Conservation (phyloP, 495 filamentous ascomycete genomes). For the Penicillium chermesinum region DNA sequence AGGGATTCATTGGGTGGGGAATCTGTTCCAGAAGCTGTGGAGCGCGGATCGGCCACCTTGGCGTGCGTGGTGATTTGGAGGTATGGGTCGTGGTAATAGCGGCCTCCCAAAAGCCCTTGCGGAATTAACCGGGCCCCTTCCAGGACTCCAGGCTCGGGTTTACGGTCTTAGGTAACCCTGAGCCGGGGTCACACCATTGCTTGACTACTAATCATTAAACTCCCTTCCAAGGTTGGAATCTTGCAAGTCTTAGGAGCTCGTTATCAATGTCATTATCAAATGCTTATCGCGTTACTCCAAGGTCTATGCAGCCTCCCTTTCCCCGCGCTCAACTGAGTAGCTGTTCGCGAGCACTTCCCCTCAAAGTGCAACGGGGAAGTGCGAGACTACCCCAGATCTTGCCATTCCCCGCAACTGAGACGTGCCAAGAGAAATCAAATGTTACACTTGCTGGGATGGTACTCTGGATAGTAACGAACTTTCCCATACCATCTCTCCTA, state of each 20-base stretch:
- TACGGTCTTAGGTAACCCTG: constrained; percentile 4
- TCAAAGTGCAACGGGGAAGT: too few species aligned
- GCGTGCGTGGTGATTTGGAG: constrained; percentile 22
- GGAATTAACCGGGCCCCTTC: too few species aligned
- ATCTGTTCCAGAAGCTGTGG: constrained; percentile 42
- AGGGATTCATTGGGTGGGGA: constrained; percentile 18
- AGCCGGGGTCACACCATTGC: too few species aligned
- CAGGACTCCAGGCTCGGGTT: too few species aligned
- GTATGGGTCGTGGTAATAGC: not conserved
- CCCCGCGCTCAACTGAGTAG: constrained; percentile 10
- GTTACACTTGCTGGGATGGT: constrained; percentile 11
- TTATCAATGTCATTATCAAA: not conserved
- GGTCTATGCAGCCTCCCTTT: not conserved
- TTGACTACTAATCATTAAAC: too few species aligned
- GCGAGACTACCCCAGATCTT: constrained; percentile 22
- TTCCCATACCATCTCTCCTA: not conserved
- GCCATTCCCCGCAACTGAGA: constrained; percentile 20
- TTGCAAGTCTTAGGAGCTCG: too few species aligned
- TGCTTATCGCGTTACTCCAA: not conserved
- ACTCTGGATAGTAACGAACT: not conserved
- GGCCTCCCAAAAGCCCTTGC: too few species aligned
- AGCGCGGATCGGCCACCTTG: constrained; percentile 36
- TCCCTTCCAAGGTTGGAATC: too few species aligned
- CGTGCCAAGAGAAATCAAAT: constrained; percentile 19
- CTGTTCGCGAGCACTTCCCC: constrained; percentile 10